Base-by-base conservation (phyloP, 352 stramenopile genomes). In the Pythium inflatum region DNA sequence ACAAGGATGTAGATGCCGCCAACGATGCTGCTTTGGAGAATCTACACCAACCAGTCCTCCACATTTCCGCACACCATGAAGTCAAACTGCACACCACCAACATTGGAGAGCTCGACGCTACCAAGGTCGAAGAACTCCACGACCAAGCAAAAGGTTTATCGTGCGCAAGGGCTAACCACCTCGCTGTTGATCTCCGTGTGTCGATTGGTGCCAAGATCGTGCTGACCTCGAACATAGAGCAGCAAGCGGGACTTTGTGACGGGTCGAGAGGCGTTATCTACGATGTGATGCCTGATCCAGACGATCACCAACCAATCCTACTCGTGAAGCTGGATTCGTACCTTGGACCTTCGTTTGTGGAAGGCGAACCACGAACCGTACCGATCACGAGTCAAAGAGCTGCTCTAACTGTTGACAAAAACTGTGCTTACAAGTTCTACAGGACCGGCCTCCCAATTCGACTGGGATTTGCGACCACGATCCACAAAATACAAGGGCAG, bases 31-130 rank as follows among this genome's bases (percentile, higher is more conserved):
- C 57, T 4, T 4, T 64, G 5, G 7, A 25, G 1, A 40, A 3
- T 36, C 49, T 5, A 5, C 20, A 57, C 14, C 49, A 18, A 6
- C 3, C 49, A 6, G 36, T 40, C 13, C 4, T 9, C 25, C 25
- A 46, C 8, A 36, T 66, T 31, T 6, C 45, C 3, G 41, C 43
- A 16, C 30, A 33, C 5, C 41, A 55, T n/a, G 5, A n/a, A 22
- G 41, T 55, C 6, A 20, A 66, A 8, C 22, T 16, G n/a, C n/a
- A n/a, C n/a, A n/a, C n/a, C n/a, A n/a, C n/a, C n/a, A n/a, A n/a
- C n/a, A n/a, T n/a, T n/a, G n/a, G n/a, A n/a, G n/a, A n/a, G n/a
- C 27, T 70, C 77, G 14, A 90, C 88, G 82, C 1, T 18, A 36
- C 40, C 20, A 18, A 48, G 8, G 13, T 18, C 8, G 14, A 49